A percentile compares a stretch with the other conserved stretches of the same genome.
phyloP scores from a whole-genome alignment of 2,329 filamentous ascomycete genomes.

The Metarhizium brunneum region DNA sequence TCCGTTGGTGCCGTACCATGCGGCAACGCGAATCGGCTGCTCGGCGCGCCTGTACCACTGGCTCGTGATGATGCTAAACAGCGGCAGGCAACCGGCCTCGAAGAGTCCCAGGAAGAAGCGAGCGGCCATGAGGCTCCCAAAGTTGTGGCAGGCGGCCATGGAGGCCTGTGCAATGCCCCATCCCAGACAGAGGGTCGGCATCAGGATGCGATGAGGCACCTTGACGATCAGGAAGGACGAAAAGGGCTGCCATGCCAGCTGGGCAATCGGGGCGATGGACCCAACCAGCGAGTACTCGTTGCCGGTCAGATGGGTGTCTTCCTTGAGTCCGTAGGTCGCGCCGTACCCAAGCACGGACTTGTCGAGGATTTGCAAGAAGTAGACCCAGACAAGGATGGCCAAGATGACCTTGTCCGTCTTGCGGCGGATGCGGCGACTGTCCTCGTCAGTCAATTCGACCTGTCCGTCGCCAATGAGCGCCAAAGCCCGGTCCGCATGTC shows the following conservation, averaged over 20 bases:
- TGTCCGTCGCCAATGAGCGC: constrained; percentile 1
- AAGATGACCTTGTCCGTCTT: constrained; percentile 55
- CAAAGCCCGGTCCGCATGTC: constrained; percentile 2
- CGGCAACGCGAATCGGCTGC: constrained; percentile 52
- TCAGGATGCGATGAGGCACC: constrained; percentile 48
- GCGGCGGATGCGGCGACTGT: constrained; percentile 37
- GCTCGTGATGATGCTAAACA: constrained; percentile 36
- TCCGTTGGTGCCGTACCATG: constrained; percentile 59
- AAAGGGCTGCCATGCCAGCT: constrained; percentile 52
- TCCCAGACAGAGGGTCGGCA: constrained; percentile 37
- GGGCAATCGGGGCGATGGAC: constrained; percentile 49
- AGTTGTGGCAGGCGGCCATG: constrained; percentile 39
- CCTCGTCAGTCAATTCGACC: constrained; percentile 11
- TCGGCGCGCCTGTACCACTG: constrained; percentile 42
- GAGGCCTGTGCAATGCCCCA: constrained; percentile 34
- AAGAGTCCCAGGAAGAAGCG: constrained; percentile 38
- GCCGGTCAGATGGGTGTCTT: constrained; percentile 39
- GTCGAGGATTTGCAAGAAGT: constrained; percentile 50
- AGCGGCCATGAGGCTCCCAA: constrained; percentile 37
- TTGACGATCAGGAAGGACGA: constrained; percentile 51
- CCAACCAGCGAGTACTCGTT: constrained; percentile 48
- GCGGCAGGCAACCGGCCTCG: constrained; percentile 42
- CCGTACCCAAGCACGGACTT: constrained; percentile 48
- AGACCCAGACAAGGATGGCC: constrained; percentile 45
- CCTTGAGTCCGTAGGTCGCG: constrained; percentile 43